A percentile compares a stretch with the other conserved stretches of the same genome.
Evolutionary conservation across 1,284 basidiomycete genomes (phyloP).

Genomic region (Trametes polyzona): DNA sequence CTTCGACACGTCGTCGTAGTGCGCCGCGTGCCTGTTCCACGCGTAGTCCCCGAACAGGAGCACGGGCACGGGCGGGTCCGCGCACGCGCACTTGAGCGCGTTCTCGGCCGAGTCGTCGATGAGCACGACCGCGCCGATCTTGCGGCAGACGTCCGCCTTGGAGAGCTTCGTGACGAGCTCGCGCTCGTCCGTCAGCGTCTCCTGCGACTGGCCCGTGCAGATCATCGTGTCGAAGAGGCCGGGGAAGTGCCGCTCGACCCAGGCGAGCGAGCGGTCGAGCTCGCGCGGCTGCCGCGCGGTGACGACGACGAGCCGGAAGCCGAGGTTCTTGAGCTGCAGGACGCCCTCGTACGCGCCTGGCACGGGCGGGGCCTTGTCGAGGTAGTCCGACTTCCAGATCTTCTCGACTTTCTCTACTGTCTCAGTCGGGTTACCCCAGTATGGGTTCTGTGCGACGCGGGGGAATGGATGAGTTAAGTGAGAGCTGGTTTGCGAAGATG

Average conservation of each 20-base stretch:
- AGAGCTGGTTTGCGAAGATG: background rate
- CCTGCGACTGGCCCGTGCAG: slow-evolving; percentile 77
- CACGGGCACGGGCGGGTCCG: slow-evolving; percentile 50
- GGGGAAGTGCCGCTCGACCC: slow-evolving; percentile 70
- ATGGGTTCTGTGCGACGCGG: slow-evolving; percentile 32
- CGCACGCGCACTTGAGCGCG: slow-evolving; percentile 59
- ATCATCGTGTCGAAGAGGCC: slow-evolving; percentile 72
- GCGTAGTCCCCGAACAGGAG: slow-evolving; percentile 78
- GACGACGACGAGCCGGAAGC: slow-evolving; percentile 72
- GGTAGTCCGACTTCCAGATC: slow-evolving; percentile 60
- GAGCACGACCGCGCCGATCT: slow-evolving; percentile 64
- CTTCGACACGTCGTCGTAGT: slow-evolving; percentile 49
- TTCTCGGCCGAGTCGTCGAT: slow-evolving; percentile 85
- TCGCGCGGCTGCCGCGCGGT: slow-evolving; percentile 69
- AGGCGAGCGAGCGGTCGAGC: slow-evolving; percentile 64
- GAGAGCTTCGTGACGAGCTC: slow-evolving; percentile 62
- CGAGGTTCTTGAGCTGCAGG: slow-evolving; percentile 59
- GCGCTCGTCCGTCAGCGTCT: slow-evolving; percentile 48
- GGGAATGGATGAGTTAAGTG: background rate
- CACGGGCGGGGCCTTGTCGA: slow-evolving; percentile 59
- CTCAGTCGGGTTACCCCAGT: slow-evolving; percentile 70
- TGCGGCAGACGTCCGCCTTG: slow-evolving; percentile 74
- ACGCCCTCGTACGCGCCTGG: slow-evolving; percentile 68
- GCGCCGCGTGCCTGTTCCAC: slow-evolving; percentile 68
- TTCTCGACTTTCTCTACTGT: slow-evolving; percentile 62